Evolutionary conservation across 2,329 filamentous ascomycete genomes (phyloP).

Genomic region (Sclerotinia nivalis): DNA sequence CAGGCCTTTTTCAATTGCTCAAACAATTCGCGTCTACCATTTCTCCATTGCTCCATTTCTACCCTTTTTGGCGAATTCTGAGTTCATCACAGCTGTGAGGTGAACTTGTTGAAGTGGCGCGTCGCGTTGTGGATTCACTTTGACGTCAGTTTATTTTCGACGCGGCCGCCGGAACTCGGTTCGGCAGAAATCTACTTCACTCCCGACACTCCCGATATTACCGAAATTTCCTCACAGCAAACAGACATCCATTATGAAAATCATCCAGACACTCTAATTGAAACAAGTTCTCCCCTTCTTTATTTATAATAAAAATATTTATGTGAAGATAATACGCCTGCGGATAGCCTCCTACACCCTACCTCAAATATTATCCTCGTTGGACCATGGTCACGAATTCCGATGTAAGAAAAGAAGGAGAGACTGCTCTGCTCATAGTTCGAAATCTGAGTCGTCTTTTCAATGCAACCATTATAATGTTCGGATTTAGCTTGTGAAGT

Average conservation of each 20-base stretch:
- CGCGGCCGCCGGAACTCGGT: background rate
- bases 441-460: too few relatives aligned
- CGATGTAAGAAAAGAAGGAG: too few relatives aligned
- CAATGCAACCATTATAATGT: too few relatives aligned
- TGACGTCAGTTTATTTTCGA: background rate
- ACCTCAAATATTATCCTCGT: too few relatives aligned
- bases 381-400: too few relatives aligned
- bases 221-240: background rate
- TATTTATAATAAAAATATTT: too few relatives aligned
- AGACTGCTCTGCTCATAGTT: too few relatives aligned
- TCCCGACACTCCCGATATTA: background rate
- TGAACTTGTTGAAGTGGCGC: constrained; percentile 9
- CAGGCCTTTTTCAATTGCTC: constrained; percentile 33
- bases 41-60: constrained; percentile 37
- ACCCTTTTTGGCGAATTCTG: background rate
- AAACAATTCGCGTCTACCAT: constrained; percentile 33
- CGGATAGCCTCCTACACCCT: too few relatives aligned
- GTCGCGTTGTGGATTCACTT: constrained; percentile 1
- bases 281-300: background rate
- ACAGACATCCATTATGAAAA: background rate
- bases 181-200: background rate
- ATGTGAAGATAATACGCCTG: too few relatives aligned
- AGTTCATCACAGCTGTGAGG: constrained; percentile 8
- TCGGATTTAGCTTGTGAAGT: too few relatives aligned
- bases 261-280: background rate